These are phyloP conservation scores for Crithidia mellificae DNA, from an alignment of 208 protist genomes.

Conservation along the genomic window DNA sequence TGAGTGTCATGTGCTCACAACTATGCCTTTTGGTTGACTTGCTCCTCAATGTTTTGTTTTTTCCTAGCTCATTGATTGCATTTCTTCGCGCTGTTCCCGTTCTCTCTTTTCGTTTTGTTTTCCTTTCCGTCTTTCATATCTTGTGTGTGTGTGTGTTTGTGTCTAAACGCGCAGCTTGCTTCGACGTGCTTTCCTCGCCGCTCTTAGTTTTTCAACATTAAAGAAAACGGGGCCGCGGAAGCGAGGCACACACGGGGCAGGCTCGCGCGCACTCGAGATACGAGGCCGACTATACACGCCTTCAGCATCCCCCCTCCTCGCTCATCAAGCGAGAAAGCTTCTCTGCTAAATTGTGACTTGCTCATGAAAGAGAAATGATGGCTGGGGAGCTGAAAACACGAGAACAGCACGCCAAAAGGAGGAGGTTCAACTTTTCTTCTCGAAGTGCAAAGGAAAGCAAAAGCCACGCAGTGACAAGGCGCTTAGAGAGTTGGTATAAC, in stretches of 20 bases:
- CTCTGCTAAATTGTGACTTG: too few species aligned
- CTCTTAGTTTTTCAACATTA: neutral
- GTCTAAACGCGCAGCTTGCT: too few species aligned
- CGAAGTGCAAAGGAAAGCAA: too few species aligned
- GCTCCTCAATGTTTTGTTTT: too few species aligned
- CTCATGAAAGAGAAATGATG: neutral
- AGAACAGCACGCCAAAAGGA: neutral
- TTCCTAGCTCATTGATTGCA: neutral
- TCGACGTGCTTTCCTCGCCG: neutral
- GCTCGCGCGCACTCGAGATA: neutral
- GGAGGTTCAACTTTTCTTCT: too few species aligned
- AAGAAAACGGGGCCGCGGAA: neutral
- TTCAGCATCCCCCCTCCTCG: neutral
- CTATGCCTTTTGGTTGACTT: neutral
- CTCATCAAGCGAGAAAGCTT: too few species aligned
- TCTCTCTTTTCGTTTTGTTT: neutral
- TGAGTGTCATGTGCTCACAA: neutral
- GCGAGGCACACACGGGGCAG: too few species aligned
- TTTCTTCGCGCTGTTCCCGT: neutral
- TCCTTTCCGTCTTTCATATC: too few species aligned
- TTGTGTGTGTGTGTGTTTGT: slow-evolving; percentile 1
- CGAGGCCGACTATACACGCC: neutral
- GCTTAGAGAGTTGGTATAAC: too few species aligned
- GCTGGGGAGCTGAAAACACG: neutral
- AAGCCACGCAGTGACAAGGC: too few species aligned